These are phyloP conservation scores for Pseudopithomyces maydicus DNA, from an alignment of 2,329 filamentous ascomycete genomes.

Conservation along the genomic window DNA sequence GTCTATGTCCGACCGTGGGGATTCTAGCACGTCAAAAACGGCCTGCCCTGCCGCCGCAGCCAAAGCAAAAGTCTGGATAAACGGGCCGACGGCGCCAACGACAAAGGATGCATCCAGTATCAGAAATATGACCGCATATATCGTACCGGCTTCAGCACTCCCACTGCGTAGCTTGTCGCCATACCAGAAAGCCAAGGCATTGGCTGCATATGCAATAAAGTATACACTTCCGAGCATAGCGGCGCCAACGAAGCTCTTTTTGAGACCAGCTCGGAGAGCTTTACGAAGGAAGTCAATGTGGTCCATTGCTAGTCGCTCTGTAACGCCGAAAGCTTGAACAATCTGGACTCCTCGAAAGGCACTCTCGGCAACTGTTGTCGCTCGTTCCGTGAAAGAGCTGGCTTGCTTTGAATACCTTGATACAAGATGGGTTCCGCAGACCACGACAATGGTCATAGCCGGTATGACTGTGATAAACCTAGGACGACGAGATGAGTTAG, in stretches of 20 bases:
- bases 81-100: slow-evolving; percentile 66
- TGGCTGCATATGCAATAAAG: slow-evolving; percentile 53
- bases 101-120: slow-evolving; percentile 69
- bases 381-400: slow-evolving; percentile 47
- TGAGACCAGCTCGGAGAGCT: slow-evolving; percentile 44
- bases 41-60: slow-evolving; percentile 58
- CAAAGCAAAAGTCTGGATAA: slow-evolving; percentile 60
- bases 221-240: slow-evolving; percentile 51
- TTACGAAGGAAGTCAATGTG: slow-evolving; percentile 42
- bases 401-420: slow-evolving; percentile 48
- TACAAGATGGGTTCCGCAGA: slow-evolving; percentile 48
- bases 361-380: slow-evolving; percentile 52
- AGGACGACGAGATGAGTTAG: not conserved
- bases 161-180: slow-evolving; percentile 39
- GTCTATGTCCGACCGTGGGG: slow-evolving; percentile 45
- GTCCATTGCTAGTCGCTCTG: slow-evolving; percentile 45
- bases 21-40: slow-evolving; percentile 52
- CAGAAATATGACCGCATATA: slow-evolving; percentile 69
- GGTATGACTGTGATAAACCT: slow-evolving; percentile 54
- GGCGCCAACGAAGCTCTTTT: slow-evolving; percentile 48
- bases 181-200: slow-evolving; percentile 54
- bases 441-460: slow-evolving; percentile 51
- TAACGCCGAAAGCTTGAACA: slow-evolving; percentile 55
- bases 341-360: slow-evolving; percentile 53
- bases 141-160: slow-evolving; percentile 52